Evolutionary conservation across 805 yeast genomes (phyloP).

Genomic region (Yarrowia sp.): DNA sequence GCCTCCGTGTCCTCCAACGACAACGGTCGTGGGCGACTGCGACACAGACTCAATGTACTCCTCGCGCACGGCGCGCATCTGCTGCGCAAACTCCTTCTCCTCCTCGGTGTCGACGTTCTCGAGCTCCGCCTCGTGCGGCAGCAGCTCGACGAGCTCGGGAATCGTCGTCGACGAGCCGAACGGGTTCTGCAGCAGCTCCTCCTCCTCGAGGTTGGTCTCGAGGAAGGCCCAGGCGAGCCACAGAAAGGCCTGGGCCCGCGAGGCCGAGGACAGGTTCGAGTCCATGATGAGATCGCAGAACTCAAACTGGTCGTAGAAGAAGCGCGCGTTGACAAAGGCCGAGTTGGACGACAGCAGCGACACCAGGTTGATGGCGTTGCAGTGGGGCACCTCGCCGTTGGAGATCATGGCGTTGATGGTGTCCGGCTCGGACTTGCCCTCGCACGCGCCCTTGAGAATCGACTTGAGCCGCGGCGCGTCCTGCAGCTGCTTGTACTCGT

Average conservation of each 20-base stretch:
- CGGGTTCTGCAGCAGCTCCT: constrained; percentile 55
- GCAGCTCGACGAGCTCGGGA: constrained; percentile 41
- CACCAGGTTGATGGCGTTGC: constrained; percentile 73
- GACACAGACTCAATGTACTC: constrained; percentile 38
- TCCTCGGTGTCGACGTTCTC: constrained; percentile 48
- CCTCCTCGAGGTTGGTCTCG: constrained; percentile 64
- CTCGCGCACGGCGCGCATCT: constrained; percentile 42
- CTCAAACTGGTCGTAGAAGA: constrained; percentile 44
- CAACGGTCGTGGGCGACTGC: constrained; percentile 1
- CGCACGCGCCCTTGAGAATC: constrained; percentile 83
- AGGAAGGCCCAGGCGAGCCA: constrained; percentile 82
- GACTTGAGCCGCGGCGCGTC: constrained; percentile 93
- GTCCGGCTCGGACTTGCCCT: constrained; percentile 54
- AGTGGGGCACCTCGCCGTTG: constrained; percentile 41
- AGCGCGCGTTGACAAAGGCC: constrained; percentile 50
- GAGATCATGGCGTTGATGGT: constrained; percentile 48
- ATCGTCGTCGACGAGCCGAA: constrained; percentile 49
- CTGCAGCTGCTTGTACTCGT: constrained; percentile 74
- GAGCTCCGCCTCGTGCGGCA: constrained; percentile 35
- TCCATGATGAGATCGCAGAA: constrained; percentile 75
- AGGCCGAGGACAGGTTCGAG: constrained; percentile 55
- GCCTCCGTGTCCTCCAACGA: constrained; percentile 19
- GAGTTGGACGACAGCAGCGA: constrained; percentile 67
- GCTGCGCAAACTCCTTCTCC: constrained; percentile 47
- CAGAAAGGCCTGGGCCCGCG: constrained; percentile 68